Percentiles rank a stretch among this genome's conserved stretches.
phyloP scores from a whole-genome alignment of 2,329 filamentous ascomycete genomes.

The Pestalotiopsis sp. region DNA sequence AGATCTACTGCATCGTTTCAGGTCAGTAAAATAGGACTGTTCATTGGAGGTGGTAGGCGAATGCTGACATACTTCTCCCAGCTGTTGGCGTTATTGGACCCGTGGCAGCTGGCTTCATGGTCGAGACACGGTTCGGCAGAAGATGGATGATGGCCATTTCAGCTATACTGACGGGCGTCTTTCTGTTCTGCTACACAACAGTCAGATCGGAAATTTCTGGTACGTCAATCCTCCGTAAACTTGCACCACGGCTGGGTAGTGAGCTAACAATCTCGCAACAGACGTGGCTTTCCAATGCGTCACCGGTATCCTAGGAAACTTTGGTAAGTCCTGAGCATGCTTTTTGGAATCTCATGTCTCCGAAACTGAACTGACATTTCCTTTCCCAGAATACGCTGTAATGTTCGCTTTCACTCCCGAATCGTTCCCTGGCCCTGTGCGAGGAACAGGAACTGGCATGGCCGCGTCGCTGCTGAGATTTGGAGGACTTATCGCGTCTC shows the following conservation, averaged over 20 bases:
- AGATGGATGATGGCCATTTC: conserved; percentile 45
- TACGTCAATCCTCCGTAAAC: not conserved
- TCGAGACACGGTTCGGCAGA: conserved; percentile 41
- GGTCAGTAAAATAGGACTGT: no score
- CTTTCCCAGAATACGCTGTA: conserved; percentile 32
- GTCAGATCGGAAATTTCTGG: conserved; percentile 36
- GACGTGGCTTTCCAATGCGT: conserved; percentile 40
- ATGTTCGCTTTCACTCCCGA: conserved; percentile 54
- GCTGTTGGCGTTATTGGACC: conserved; percentile 39
- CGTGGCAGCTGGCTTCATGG: conserved; percentile 39
- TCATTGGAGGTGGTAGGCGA: no score
- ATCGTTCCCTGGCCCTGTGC: conserved; percentile 54
- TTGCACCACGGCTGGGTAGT: not conserved
- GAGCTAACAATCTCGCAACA: not conserved
- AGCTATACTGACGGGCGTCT: conserved; percentile 42
- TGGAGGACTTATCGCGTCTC: conserved; percentile 39
- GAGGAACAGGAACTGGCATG: conserved; percentile 53
- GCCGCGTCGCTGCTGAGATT: conserved; percentile 38
- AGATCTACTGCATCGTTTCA: conserved; percentile 37
- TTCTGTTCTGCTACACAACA: conserved; percentile 45
- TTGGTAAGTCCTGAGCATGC: conserved; percentile 25
- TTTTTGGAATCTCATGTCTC: conserved; percentile 24
- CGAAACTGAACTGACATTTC: conserved; percentile 22
- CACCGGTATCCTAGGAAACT: conserved; percentile 46
- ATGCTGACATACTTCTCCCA: no score